Evolutionary conservation across 2,329 filamentous ascomycete species (phyloP), one percentile per base, ranked within the genome.

Genomic region (Metarhizium sp.): DNA sequence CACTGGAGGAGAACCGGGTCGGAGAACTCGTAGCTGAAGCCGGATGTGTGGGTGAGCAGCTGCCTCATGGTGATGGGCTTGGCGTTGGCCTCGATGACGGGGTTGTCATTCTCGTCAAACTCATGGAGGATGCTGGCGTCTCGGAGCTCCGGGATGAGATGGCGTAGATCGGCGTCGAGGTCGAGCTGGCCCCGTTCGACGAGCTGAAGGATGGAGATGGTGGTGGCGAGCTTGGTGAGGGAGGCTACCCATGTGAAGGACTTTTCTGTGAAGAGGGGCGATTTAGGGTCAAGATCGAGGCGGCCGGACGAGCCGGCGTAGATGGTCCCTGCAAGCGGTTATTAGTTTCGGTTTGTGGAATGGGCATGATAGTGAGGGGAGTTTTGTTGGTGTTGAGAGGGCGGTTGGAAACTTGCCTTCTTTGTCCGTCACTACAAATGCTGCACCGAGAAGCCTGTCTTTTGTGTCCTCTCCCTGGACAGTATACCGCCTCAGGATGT

Each of bases 41-140:
- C 79, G 6, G 71, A 65, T 0, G 77, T 75, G 62, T 82, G 79
- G 0, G 74, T 76, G 3, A 82, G 69, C 0, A 82, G 69, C 25
- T 67, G 70, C 67, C 70, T 66, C 20, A 76, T 61, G 0, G 72
- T 75, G 53, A 78, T 70, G 14, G 71, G 65, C 14, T 55, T 60
- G 2, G 58, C 61, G 57, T 74, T 73, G 6, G 68, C 63, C 51
- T 70, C 66, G 5, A 75, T 65, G 5, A 72, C 64, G 0, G 75
- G 73, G 36, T 64, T 59, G 25, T 63, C 71, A 5, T 68, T 60
- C 0, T 61, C 61, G 32, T 69, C 61, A 53, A 75, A 74, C 10
- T 69, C 73, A 13, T 61, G 63, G 5, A 76, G 64, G 55, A 76
- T 68, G 54, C 67, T 61, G 59, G 69, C 61, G 2, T 56, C 47